A percentile compares a stretch with the other conserved stretches of the same genome.
These are phyloP conservation scores for Aegle marmelos DNA, from an alignment of 345 rosid genomes.

Conservation along the genomic window DNA sequence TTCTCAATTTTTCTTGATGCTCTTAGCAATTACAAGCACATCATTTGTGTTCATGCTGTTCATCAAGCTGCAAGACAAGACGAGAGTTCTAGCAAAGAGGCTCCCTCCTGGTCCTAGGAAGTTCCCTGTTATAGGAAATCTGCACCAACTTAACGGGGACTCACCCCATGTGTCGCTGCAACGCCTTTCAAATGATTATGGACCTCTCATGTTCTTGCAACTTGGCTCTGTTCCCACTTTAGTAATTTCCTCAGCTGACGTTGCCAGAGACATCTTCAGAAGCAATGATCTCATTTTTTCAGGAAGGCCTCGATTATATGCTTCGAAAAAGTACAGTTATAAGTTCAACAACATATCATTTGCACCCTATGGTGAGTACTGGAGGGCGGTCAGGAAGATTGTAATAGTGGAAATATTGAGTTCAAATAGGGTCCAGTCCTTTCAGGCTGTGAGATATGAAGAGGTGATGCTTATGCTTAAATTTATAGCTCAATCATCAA, in stretches of 20 bases:
- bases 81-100: neutral
- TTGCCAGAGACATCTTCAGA: slow-evolving; percentile 32
- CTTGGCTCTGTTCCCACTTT: slow-evolving; percentile 38
- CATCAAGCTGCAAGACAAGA: neutral
- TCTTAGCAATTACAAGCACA: neutral
- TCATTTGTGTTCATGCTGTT: neutral
- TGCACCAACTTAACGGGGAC: slow-evolving; percentile 28
- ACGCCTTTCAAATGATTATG: slow-evolving; percentile 29
- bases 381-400: slow-evolving; percentile 42
- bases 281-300: slow-evolving; percentile 38
- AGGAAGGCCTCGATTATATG: slow-evolving; percentile 26
- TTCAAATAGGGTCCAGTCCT: slow-evolving; percentile 36
- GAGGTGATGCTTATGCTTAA: slow-evolving; percentile 27
- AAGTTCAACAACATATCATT: slow-evolving; percentile 22
- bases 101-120: slow-evolving; percentile 41
- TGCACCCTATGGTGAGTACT: slow-evolving; percentile 31
- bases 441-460: slow-evolving; percentile 28
- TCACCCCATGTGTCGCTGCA: slow-evolving; percentile 31
- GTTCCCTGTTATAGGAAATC: slow-evolving; percentile 43
- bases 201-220: slow-evolving; percentile 42
- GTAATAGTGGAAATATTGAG: slow-evolving; percentile 29
- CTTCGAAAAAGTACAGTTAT: slow-evolving; percentile 19
- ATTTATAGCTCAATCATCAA: slow-evolving; percentile 8
- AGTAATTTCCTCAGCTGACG: slow-evolving; percentile 38
- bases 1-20: neutral